Evolutionary conservation across 2,329 filamentous ascomycete species (phyloP), one percentile per base, ranked within the genome.

Genomic region (Thielaviopsis musarum): DNA sequence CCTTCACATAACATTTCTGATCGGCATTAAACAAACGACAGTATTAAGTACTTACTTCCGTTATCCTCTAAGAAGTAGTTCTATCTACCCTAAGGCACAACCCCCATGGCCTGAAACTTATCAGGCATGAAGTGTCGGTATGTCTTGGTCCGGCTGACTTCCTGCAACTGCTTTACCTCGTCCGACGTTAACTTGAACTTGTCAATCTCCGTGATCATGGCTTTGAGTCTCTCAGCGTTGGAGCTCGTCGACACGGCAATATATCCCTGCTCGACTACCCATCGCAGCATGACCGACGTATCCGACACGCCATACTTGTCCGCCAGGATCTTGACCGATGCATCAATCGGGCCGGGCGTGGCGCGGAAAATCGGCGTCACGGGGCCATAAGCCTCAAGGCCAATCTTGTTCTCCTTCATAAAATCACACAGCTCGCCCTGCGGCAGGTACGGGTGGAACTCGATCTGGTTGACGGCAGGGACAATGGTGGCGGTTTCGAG

Each of bases 401-500:
- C 72, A 63, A 86, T 84, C 62, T 73, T 73, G 68, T 84, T 78
- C 63, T 74, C 68, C 58, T 77, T 70, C 70, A 77, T 81, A 69
- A 77, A 82, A 15, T 76, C 71, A 7, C 83, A 69, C 28, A 87
- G 70, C 19, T 77, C 73, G 1, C 71, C 71, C 66, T 81, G 83
- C 67, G 85, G 83, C 12, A 87, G 74, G 65, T 84, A 84, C 1
- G 83, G 82, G 68, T 87, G 82, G 57, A 81, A 81, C 68, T 87
- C 83, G 63, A 87, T 81, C 70, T 87, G 83, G 70, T 87, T 86
- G 64, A 78, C 77, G 1, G 80, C 80, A 1, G 83, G 83, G 1
- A 73, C 70, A 12, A 82, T 73, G 48, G 71, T 75, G n/a, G 77
- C 77, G 65, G 78, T 77, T 56, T 66, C 59, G 21, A 76, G 67